phyloP scores from a whole-genome alignment of 352 stramenopile genomes.

The Globisporangium rhizosaccharum region DNA sequence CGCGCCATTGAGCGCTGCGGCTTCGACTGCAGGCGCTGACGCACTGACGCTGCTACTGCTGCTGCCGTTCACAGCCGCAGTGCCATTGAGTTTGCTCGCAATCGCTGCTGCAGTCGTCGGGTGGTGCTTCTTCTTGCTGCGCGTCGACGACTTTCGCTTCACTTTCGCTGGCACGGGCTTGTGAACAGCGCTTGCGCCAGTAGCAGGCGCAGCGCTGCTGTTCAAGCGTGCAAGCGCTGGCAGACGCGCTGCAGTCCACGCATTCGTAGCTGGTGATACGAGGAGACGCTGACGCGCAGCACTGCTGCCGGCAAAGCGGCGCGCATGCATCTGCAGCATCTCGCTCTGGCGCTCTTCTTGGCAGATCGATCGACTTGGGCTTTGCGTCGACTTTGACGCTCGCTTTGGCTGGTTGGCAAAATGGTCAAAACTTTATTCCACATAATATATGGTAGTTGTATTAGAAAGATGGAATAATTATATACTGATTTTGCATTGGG shows the following conservation, averaged over 20 bases:
- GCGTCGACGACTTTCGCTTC: slow-evolving; percentile 14
- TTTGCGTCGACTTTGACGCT: too few species aligned
- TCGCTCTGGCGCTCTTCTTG: neutral
- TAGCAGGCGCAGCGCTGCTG: slow-evolving; percentile 3
- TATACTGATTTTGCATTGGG: too few species aligned
- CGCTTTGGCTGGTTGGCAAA: too few species aligned
- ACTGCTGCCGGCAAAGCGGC: slow-evolving; percentile 6
- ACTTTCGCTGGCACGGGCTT: slow-evolving; percentile 19
- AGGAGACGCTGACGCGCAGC: neutral
- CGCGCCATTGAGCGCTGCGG: neutral
- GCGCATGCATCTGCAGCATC: slow-evolving; percentile 15
- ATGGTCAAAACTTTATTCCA: too few species aligned
- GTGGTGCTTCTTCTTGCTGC: slow-evolving; percentile 14
- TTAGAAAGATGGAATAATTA: too few species aligned
- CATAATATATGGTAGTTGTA: too few species aligned
- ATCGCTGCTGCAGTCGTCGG: slow-evolving; percentile 10
- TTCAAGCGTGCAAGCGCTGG: slow-evolving; percentile 11
- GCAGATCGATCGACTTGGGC: too few species aligned
- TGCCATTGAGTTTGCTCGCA: slow-evolving; percentile 15
- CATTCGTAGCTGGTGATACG: neutral
- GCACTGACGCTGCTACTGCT: neutral
- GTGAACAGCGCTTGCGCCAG: slow-evolving; percentile 4
- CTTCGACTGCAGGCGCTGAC: neutral
- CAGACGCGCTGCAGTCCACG: neutral
- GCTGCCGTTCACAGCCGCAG: neutral